These are phyloP conservation scores for Lipomyces yamadae DNA, from an alignment of 805 yeast species.

Conservation along the genomic window DNA sequence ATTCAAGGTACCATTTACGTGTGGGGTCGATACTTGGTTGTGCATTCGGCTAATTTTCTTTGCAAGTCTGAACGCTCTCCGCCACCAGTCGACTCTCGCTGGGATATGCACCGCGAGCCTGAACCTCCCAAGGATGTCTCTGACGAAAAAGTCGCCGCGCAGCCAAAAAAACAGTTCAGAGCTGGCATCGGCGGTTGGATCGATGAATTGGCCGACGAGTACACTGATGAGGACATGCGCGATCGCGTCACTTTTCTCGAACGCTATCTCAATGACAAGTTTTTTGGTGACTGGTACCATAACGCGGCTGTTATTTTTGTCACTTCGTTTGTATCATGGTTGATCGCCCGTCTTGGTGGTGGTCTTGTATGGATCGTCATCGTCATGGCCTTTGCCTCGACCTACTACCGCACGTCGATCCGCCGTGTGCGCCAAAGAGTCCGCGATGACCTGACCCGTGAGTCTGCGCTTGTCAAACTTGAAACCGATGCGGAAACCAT, in stretches of 20 bases:
- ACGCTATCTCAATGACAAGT: constrained; percentile 69
- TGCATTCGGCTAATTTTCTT: background rate
- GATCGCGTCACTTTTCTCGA: constrained; percentile 72
- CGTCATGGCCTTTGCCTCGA: constrained; percentile 62
- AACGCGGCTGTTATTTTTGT: constrained; percentile 71
- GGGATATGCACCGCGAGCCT: constrained; percentile 31
- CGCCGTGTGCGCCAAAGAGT: constrained; percentile 75
- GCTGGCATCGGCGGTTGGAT: constrained; percentile 24
- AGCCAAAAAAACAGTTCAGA: constrained; percentile 7
- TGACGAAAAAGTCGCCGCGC: background rate
- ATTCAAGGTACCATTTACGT: constrained; percentile 12
- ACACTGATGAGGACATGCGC: constrained; percentile 31
- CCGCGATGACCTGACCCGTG: constrained; percentile 84
- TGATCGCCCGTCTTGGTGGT: constrained; percentile 75
- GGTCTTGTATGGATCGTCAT: constrained; percentile 82
- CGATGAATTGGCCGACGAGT: constrained; percentile 21
- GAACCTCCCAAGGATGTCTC: constrained; percentile 1
- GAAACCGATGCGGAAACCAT: constrained; percentile 90
- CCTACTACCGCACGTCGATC: constrained; percentile 81
- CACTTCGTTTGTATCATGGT: constrained; percentile 75
- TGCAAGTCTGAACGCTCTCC: constrained; percentile 24
- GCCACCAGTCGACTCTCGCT: constrained; percentile 28
- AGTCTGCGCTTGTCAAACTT: constrained; percentile 75
- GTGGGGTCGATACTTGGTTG: background rate
- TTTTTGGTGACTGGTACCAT: constrained; percentile 97